Evolutionary conservation across 2,329 filamentous ascomycete genomes (phyloP), one percentile per base, ranked within the genome.

Genomic region (Blastomyces parvus): DNA sequence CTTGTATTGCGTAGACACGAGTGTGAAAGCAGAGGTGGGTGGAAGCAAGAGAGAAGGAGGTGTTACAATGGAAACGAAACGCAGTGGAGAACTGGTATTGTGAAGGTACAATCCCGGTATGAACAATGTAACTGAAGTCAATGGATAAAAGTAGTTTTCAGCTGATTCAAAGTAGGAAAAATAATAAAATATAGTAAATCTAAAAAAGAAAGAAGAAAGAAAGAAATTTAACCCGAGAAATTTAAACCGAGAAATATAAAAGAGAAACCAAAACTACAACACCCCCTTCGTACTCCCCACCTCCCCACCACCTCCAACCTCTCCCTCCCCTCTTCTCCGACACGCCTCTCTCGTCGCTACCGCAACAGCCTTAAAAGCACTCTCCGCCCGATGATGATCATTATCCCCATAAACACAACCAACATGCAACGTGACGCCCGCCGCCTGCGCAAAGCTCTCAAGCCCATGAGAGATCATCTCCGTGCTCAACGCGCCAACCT

Each of bases 401-500:
- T 97, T 99, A 66, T 89, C 85, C 61, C 94, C 94, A 67, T 91
- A 85, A 63, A 96, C 78, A 77, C 90, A 95, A 78, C 97, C 91
- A 64, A 99, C 90, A 80, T 99, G 94, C 73, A 97, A 80, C n/a
- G 94, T 99, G 61, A 97, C 83, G 33, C 91, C 88, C 3, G 91
- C 91, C 11, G 86, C 90, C 80, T 95, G 89, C 52, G 93, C 92
- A 78, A 97, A 99, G 79, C 89, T 94, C 81, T 96, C 86, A 73
- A 99, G 77, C 69, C 92, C 96, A 81, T 99, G 94, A 56, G 93
- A 92, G 52, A 99, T 86, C 94, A 99, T 99, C 83, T 99, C 93
- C 70, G 86, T 89, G 80, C 88, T 93, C 69, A 99, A 80, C 73
- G 94, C 90, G 63, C 94, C 94, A 71, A 99, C 90, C 83, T 90